Percentiles rank a stretch among this genome's conserved stretches.
Evolutionary conservation across 345 rosid species (phyloP).

Genomic region (Bruguiera sexangula): DNA sequence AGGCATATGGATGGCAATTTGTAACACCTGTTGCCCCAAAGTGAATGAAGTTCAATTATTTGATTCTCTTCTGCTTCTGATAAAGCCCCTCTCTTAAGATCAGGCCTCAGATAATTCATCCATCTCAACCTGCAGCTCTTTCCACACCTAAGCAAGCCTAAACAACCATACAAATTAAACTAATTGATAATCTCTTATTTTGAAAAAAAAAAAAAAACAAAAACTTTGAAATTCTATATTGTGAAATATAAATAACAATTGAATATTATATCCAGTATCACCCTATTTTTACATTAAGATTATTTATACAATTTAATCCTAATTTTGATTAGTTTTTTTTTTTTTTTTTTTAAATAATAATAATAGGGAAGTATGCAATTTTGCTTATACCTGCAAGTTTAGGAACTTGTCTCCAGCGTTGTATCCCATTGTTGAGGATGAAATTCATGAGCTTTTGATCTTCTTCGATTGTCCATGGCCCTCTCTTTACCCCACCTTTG

Average conservation of each 20-base stretch:
- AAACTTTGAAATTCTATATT: rapidly evolving
- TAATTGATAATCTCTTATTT: too few species aligned
- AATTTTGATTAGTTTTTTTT: too few species aligned
- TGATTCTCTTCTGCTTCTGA: slow-evolving; percentile 18
- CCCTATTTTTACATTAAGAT: rapidly evolving
- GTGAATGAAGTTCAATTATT: slow-evolving; percentile 21
- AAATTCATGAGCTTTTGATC: slow-evolving; percentile 16
- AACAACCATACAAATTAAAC: too few species aligned
- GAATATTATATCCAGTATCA: too few species aligned
- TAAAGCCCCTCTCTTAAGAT: slow-evolving; percentile 19
- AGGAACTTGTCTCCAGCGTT: slow-evolving; percentile 19
- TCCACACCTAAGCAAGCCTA: slow-evolving; percentile 22
- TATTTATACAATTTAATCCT: too few species aligned
- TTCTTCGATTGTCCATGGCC: slow-evolving; percentile 20
- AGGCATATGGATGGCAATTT: not conserved
- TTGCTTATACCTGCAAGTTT: slow-evolving; percentile 19
- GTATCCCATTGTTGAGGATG: slow-evolving; percentile 12
- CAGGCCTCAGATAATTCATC: slow-evolving; percentile 27
- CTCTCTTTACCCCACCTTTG: slow-evolving; percentile 12
- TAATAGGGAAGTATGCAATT: not conserved
- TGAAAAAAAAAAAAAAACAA: too few species aligned
- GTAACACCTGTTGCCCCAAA: slow-evolving; percentile 17
- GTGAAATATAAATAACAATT: too few species aligned
- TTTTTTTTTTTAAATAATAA: too few species aligned
- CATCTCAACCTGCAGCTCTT: slow-evolving; percentile 26